Evolutionary conservation across 352 stramenopile species (phyloP), one percentile per base, ranked within the genome.

Genomic region (Globisporangium ultimum): DNA sequence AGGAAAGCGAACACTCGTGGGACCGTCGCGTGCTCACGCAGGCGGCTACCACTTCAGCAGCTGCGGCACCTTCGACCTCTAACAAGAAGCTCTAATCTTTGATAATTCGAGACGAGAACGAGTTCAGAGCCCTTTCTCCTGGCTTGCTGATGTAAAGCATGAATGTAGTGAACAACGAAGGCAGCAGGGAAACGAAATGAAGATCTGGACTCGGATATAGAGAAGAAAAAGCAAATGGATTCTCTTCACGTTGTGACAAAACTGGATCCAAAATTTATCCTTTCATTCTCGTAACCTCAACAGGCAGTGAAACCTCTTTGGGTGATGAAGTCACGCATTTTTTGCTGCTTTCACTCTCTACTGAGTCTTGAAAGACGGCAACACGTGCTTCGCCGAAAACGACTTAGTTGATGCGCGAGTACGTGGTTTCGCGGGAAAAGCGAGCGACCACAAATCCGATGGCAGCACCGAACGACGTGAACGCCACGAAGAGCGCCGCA

Each of bases 361-460:
- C 12, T 45, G 40, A n/a, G 6, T 3, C 40, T 45, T 45, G 7
- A n/a, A 45, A 18, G 40, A 18, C 10, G 40, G 10, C 10, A 45
- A 10, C 40, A n/a, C 40, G 13, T 10, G 12, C 40, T 45, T n/a
- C 13, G 18, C 13, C 10, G 13, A 45, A n/a, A 18, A n/a, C 40
- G 40, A n/a, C 40, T 46, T 51, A 65, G 51, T 65, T 60, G 64
- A 69, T 64, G 32, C 46, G 60, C 47, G 41, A 36, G 41, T 65
- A 65, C 11, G 22, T 20, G 11, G 45, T 38, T 7, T 48, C 48
- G 45, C 57, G 57, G 22, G 60, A 48, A 28, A 62, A 28, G 32
- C 60, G 60, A 18, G 60, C 60, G 28, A 47, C 32, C 21, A 34
- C 53, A 20, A 51, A 60, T 18, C 59, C 59, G 24, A 65, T 49